phyloP scores from a whole-genome alignment of 768 basidiomycete genomes.

The Boletus rubescentipes region DNA sequence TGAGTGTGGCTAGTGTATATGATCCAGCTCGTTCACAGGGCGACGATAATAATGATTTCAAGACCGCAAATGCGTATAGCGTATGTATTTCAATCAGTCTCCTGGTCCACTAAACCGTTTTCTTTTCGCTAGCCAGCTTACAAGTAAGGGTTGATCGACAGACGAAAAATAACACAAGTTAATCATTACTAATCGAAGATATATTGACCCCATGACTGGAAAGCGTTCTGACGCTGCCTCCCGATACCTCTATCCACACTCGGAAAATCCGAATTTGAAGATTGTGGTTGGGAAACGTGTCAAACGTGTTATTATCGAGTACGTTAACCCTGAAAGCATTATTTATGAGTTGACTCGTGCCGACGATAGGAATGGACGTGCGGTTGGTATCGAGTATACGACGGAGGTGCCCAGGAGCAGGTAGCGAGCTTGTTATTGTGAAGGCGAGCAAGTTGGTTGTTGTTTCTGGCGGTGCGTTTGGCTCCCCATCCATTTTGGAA shows the following conservation, averaged over 20 bases:
- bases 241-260: background rate
- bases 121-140: slow-evolving; percentile 9
- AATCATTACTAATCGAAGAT: background rate
- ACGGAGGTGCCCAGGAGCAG: background rate
- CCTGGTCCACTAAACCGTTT: background rate
- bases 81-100: slow-evolving; percentile 12
- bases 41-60: slow-evolving; percentile 51
- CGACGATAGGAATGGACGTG: background rate
- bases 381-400: slow-evolving; percentile 3
- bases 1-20: slow-evolving; percentile 44
- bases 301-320: slow-evolving; percentile 8
- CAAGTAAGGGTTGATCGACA: slow-evolving; percentile 13
- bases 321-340: background rate
- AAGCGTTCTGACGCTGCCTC: slow-evolving; percentile 5
- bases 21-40: slow-evolving; percentile 45
- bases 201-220: slow-evolving; percentile 1
- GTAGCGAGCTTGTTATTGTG: background rate
- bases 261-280: background rate
- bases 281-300: background rate
- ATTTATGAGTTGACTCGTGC: background rate
- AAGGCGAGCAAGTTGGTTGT: background rate
- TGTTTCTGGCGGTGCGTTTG: slow-evolving; percentile 3
- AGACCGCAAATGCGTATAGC: slow-evolving; percentile 24
- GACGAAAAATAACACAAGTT: no score
- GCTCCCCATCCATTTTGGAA: slow-evolving; percentile 6